Percentiles rank a stretch among this genome's conserved stretches.
These are phyloP conservation scores for Monosporascus cannonballus DNA, from an alignment of 2,329 filamentous ascomycete genomes.

Conservation along the genomic window DNA sequence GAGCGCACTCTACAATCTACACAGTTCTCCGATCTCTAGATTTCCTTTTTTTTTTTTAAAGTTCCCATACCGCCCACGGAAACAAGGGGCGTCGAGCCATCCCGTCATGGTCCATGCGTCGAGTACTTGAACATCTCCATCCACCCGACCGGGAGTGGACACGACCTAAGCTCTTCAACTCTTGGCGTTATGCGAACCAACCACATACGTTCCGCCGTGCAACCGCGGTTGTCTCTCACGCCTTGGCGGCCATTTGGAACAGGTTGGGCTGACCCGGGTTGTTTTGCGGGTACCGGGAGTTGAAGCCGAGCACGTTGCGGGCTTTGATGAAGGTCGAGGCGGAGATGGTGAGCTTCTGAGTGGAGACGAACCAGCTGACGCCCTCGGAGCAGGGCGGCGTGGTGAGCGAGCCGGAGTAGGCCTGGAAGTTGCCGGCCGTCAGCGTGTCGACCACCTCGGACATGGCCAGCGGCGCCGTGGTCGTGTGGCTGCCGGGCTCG, in stretches of 20 bases:
- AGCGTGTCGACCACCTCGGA: slow-evolving; percentile 34
- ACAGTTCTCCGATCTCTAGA: too few relatives aligned
- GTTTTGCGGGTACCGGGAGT: slow-evolving; percentile 40
- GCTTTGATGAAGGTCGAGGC: slow-evolving; percentile 31
- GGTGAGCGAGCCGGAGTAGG: slow-evolving; percentile 41
- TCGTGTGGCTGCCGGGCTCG: slow-evolving; percentile 34
- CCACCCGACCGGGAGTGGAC: too few relatives aligned
- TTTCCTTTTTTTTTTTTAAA: too few relatives aligned
- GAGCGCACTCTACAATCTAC: too few relatives aligned
- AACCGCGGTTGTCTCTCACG: background rate
- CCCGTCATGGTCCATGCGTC: too few relatives aligned
- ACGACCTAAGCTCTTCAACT: too few relatives aligned
- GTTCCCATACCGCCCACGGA: too few relatives aligned
- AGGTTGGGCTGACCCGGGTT: slow-evolving; percentile 33
- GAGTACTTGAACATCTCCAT: too few relatives aligned
- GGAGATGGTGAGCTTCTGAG: slow-evolving; percentile 33
- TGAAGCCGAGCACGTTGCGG: slow-evolving; percentile 40
- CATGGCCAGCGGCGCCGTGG: slow-evolving; percentile 36
- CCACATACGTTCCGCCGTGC: too few relatives aligned
- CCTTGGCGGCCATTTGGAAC: slow-evolving; percentile 11
- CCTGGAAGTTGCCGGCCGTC: slow-evolving; percentile 32
- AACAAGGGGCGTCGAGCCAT: too few relatives aligned
- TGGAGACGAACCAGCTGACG: slow-evolving; percentile 42
- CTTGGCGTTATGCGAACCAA: too few relatives aligned
- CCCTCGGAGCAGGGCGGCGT: slow-evolving; percentile 44